Evolutionary conservation across 1,284 basidiomycete species (phyloP).

Genomic region (Trichosporon coremiiforme): DNA sequence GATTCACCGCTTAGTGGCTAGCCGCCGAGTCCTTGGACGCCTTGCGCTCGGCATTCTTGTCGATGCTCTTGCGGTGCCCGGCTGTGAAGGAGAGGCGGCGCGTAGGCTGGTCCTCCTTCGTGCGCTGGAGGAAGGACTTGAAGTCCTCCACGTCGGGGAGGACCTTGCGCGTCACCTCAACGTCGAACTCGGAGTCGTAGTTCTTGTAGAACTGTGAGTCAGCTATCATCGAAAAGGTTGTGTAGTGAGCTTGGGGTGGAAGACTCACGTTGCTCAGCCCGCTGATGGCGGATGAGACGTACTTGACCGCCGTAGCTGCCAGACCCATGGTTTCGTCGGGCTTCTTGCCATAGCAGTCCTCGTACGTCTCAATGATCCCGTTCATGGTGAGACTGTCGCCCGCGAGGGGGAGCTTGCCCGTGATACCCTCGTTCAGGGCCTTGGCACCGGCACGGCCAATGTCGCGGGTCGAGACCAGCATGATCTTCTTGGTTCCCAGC

Average conservation of each 20-base stretch:
- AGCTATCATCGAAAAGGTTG: not conserved
- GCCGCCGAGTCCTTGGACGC: not conserved
- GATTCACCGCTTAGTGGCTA: not conserved
- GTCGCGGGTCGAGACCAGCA: constrained; percentile 34
- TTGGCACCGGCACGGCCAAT: constrained; percentile 36
- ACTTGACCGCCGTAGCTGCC: constrained; percentile 28
- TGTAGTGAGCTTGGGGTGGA: too few relatives aligned
- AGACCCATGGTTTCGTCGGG: constrained; percentile 29
- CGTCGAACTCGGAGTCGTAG: constrained; percentile 29
- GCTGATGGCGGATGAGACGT: constrained; percentile 16
- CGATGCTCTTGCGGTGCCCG: constrained; percentile 10
- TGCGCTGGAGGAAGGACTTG: constrained; percentile 36
- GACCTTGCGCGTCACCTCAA: constrained; percentile 22
- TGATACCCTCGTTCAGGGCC: constrained; percentile 29
- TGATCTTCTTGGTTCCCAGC: constrained; percentile 26
- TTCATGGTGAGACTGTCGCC: constrained; percentile 36
- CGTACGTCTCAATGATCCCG: constrained; percentile 35
- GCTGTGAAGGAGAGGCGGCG: constrained; percentile 13
- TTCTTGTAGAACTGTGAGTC: constrained; percentile 39
- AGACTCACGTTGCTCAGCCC: constrained; percentile 32
- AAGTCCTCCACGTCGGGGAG: constrained; percentile 40
- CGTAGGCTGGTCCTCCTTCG: constrained; percentile 29
- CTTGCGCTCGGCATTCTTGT: constrained; percentile 2
- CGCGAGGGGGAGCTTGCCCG: constrained; percentile 30
- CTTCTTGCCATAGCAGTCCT: constrained; percentile 30